Percentiles rank a stretch among this genome's conserved stretches.
Evolutionary conservation across 2,329 filamentous ascomycete species (phyloP).

Genomic region (Fusarium equiseti): DNA sequence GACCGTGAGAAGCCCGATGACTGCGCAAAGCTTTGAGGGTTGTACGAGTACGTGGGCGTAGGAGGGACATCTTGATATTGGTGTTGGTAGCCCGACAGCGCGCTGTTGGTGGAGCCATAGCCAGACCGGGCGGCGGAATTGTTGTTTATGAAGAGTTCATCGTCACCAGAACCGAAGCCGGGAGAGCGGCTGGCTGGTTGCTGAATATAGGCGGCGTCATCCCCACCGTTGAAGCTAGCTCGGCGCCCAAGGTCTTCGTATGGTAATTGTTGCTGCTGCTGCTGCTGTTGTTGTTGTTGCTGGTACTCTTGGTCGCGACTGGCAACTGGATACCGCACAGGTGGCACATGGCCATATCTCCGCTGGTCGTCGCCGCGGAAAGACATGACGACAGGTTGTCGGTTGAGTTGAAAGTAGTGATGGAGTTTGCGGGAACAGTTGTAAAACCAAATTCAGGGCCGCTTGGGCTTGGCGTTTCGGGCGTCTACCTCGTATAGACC

Average conservation of each 20-base stretch:
- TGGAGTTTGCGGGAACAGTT: constrained; percentile 19
- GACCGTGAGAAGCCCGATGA: constrained; percentile 55
- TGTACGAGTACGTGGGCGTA: constrained; percentile 70
- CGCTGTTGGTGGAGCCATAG: constrained; percentile 60
- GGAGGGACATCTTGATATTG: constrained; percentile 62
- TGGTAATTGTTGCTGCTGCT: constrained; percentile 51
- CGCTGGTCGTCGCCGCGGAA: constrained; percentile 72
- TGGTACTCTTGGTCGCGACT: constrained; percentile 51
- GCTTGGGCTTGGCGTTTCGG: constrained; percentile 43
- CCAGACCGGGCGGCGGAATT: constrained; percentile 51
- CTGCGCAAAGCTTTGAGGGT: constrained; percentile 73
- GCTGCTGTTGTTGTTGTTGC: constrained; percentile 52
- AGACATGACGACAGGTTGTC: constrained; percentile 62
- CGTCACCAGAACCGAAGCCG: constrained; percentile 53
- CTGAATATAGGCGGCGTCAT: constrained; percentile 71
- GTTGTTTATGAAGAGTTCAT: constrained; percentile 74
- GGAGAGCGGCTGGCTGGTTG: constrained; percentile 47
- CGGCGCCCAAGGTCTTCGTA: constrained; percentile 59
- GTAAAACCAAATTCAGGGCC: constrained; percentile 36
- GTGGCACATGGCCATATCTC: constrained; percentile 75
- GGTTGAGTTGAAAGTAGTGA: constrained; percentile 15
- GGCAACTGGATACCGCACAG: constrained; percentile 71
- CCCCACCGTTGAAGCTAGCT: constrained; percentile 81
- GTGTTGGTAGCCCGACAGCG: constrained; percentile 65
- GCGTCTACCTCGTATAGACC: constrained; percentile 46